Conservation (phyloP, 2,329 filamentous ascomycete species). For the Arachnomyces sp. region DNA sequence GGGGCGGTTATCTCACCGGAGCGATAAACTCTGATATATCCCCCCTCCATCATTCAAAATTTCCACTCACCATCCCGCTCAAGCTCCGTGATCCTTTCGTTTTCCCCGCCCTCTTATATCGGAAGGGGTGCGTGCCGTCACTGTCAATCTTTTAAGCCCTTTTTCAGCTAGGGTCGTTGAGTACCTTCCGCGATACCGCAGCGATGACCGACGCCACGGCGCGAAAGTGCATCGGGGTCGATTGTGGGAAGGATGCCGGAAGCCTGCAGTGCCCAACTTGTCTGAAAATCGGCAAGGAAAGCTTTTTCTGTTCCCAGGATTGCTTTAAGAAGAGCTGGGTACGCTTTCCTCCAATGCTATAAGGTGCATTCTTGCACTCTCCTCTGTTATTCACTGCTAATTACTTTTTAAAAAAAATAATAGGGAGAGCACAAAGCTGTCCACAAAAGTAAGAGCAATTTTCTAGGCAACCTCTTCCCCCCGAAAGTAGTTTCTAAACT, state of each 20-base stretch:
- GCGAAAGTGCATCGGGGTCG: conserved; percentile 61
- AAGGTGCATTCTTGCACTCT: conserved; percentile 15
- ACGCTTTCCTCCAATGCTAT: conserved; percentile 33
- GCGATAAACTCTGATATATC: too few relatives aligned
- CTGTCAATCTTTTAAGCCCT: too few relatives aligned
- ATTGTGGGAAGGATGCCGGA: conserved; percentile 81
- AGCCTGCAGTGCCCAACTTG: conserved; percentile 90
- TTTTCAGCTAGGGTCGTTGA: too few relatives aligned
- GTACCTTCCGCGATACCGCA: too few relatives aligned
- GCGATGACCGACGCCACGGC: conserved; percentile 20
- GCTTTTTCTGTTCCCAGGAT: conserved; percentile 95
- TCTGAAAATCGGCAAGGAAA: conserved; percentile 80
- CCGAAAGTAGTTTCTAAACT: conserved; percentile 84
- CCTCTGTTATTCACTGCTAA: conserved; percentile 5
- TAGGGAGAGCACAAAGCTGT: conserved; percentile 73
- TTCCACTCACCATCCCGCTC: too few relatives aligned
- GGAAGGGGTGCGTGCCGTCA: too few relatives aligned
- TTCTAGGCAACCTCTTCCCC: conserved; percentile 63
- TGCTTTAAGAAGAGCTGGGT: conserved; percentile 99
- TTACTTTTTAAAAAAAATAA: conserved; percentile 10
- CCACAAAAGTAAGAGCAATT: conserved; percentile 72
- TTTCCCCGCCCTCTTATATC: too few relatives aligned
- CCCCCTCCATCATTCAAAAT: too few relatives aligned
- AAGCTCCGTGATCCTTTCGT: too few relatives aligned
- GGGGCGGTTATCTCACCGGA: too few relatives aligned